Percentiles rank a stretch among this genome's conserved stretches.
Evolutionary conservation across 768 basidiomycete genomes (phyloP).

Genomic region (Glaciozyma martinii): DNA sequence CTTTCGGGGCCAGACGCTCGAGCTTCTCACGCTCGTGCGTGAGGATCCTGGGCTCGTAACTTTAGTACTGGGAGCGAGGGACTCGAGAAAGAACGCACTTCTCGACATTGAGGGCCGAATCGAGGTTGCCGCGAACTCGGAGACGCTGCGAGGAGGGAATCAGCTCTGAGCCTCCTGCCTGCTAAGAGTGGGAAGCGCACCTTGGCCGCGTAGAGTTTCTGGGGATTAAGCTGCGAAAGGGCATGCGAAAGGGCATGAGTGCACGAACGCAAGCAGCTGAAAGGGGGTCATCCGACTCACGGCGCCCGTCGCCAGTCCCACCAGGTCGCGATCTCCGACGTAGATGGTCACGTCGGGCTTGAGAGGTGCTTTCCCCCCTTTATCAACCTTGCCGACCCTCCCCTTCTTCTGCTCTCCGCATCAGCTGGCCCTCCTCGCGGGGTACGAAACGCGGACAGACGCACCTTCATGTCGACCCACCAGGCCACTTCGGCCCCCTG

Average conservation of each 20-base stretch:
- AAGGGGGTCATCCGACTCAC: background rate
- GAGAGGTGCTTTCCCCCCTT: slow-evolving; percentile 7
- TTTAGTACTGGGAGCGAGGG: background rate
- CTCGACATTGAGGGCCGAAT: slow-evolving; percentile 6
- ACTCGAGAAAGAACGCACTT: background rate
- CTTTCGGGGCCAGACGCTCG: slow-evolving; percentile 8
- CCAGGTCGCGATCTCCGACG: slow-evolving; percentile 14
- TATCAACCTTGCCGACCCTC: background rate
- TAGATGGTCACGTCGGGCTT: slow-evolving; percentile 21
- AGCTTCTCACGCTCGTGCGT: slow-evolving; percentile 17
- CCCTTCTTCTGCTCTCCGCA: slow-evolving; percentile 14
- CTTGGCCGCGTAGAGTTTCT: slow-evolving; percentile 26
- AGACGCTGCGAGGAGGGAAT: background rate
- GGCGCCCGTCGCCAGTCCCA: slow-evolving; percentile 20
- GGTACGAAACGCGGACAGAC: background rate
- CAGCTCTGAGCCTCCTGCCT: no score
- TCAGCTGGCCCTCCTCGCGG: background rate
- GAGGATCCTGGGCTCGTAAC: slow-evolving; percentile 7
- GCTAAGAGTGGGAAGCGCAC: background rate
- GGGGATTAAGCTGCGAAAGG: slow-evolving; percentile 6
- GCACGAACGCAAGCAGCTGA: background rate
- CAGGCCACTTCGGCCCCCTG: slow-evolving; percentile 7
- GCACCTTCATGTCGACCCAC: slow-evolving; percentile 27
- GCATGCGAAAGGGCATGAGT: background rate
- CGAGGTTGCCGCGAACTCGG: slow-evolving; percentile 10